Base-by-base conservation (phyloP, 257 asterid genomes). In the Gardenia jasminoides region DNA sequence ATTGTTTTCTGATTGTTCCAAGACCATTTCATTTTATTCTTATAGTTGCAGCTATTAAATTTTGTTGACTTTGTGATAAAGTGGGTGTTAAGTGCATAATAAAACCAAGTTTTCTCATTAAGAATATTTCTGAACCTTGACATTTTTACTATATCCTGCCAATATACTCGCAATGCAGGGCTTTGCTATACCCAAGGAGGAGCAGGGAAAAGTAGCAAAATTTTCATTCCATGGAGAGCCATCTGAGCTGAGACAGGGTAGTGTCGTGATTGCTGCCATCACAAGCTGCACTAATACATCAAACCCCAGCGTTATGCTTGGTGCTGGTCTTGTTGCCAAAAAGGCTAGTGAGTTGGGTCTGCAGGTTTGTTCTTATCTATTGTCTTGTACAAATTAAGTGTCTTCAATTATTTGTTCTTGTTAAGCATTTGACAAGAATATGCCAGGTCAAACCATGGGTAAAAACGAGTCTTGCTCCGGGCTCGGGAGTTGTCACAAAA, bases 381-480 rank as follows among this genome's bases (percentile, higher is more conserved):
- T 30, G 36, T 62, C 70, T 41, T 47, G 28, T 72, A 66, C 52
- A 36, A 69, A 9, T 70, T 82, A 47, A 13, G 30, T 82, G 41
- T 11, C 71, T 77, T 80, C 67, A 54, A 39, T 46, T 64, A 54
- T 80, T 58, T 78, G 13, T 28, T 61, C 36, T 19, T 76, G 68
- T 81, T 78, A 65, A 70, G 76, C 76, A 80, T 74, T 85, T 59
- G 59, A 4, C 56, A 61, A 43, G 75, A 64, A 64, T 77, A 33
- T 80, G 62, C 79, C 88, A 94, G 98, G 99, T 94, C 59, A 94
- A 94, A 86, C 98, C 98, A 83, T 94, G 98, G 98, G 79, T 94
- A n/a, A 92, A 94, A 87, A 94, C 99, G 79, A 93, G 99, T 52
- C 99, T 94, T 82, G 98, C 97, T 79, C 97, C 99, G 16, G 99